Conservation (phyloP, 108 stramenopile genomes). For the Fragilariopsis cylindrus region DNA sequence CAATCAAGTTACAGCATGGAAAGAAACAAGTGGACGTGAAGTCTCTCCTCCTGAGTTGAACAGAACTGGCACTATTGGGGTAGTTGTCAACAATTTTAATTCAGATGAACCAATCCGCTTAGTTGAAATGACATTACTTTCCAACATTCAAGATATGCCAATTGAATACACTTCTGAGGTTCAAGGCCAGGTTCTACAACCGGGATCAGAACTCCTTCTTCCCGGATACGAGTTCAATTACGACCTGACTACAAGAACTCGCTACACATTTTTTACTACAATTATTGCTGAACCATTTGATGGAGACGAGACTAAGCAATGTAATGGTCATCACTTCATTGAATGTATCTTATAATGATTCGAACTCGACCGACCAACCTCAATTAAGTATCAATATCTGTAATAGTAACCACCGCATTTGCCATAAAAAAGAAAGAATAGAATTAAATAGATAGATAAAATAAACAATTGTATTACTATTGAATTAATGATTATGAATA, state of each 20-base stretch:
- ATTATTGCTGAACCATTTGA: slow-evolving; percentile 12
- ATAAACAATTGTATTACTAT: too few species aligned
- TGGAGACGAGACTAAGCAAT: background rate
- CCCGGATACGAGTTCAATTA: background rate
- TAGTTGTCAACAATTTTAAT: background rate
- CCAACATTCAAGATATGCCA: background rate
- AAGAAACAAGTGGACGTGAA: slow-evolving; percentile 5
- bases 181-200: background rate
- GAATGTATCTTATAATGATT: background rate
- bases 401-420: too few species aligned
- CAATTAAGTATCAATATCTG: too few species aligned
- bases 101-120: background rate
- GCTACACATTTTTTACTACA: slow-evolving; percentile 26
- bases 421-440: too few species aligned
- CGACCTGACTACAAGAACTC: slow-evolving; percentile 6
- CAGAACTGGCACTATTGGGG: background rate
- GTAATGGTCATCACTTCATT: slow-evolving; percentile 7
- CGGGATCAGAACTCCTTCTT: background rate
- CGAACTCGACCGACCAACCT: too few species aligned
- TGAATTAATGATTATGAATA: too few species aligned
- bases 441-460: too few species aligned
- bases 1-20: slow-evolving; percentile 29
- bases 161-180: slow-evolving; percentile 13
- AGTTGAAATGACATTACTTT: background rate
- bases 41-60: background rate